Conservation (phyloP, 129 eudicot genomes). For the Lonicera japonica region DNA sequence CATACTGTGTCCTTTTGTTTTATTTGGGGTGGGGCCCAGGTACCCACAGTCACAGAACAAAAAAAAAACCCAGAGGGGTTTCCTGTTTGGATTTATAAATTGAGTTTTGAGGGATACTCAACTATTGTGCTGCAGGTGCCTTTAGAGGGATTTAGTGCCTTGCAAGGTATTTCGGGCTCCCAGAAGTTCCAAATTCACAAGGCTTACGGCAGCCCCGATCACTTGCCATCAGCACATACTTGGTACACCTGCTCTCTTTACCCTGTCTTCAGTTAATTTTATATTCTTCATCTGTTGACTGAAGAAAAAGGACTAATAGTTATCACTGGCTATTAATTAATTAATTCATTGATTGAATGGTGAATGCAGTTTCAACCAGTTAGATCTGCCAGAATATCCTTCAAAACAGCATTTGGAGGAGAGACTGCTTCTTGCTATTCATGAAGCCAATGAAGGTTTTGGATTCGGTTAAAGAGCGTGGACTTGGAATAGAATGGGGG, state of each 20-base stretch:
- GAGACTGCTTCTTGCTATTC: conserved; percentile 87
- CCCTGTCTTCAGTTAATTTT: not conserved
- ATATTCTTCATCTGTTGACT: too few relatives aligned
- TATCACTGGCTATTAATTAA: too few relatives aligned
- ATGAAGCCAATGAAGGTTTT: conserved; percentile 96
- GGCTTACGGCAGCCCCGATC: conserved; percentile 90
- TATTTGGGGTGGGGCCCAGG: not conserved
- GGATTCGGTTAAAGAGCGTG: conserved; percentile 69
- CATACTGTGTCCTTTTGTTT: not conserved
- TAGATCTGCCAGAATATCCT: conserved; percentile 94
- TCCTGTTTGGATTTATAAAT: not conserved
- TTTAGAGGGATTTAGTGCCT: conserved; percentile 93
- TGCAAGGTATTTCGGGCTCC: conserved; percentile 96
- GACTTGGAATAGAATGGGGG: not conserved
- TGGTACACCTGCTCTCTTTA: conserved; percentile 42
- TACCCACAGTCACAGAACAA: too few relatives aligned
- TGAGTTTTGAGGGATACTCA: not conserved
- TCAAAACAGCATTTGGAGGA: conserved; percentile 83
- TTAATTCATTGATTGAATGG: not conserved
- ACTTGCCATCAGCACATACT: conserved; percentile 96
- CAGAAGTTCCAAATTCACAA: conserved; percentile 98
- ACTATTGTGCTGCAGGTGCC: conserved; percentile 56
- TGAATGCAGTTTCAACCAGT: conserved; percentile 84
- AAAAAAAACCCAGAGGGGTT: not conserved
- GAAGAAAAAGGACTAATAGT: too few relatives aligned